phyloP scores from a whole-genome alignment of 345 rosid species.

The Eucalyptus regnans region DNA sequence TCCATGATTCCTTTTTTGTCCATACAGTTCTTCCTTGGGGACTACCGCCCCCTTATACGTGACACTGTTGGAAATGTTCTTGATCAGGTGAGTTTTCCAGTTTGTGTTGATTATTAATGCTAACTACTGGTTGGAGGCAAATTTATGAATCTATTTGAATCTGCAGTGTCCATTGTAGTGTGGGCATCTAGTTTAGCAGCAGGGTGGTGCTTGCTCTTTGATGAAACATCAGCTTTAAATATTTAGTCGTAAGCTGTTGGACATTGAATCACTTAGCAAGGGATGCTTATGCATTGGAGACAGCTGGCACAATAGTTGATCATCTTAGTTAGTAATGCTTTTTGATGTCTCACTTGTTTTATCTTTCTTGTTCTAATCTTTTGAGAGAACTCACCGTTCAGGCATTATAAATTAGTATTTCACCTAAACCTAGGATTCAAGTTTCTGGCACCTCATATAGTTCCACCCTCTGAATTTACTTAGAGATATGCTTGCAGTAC shows the following conservation, averaged over 20 bases:
- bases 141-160: not conserved
- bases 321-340: not conserved
- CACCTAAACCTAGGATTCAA: not conserved
- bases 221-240: not conserved
- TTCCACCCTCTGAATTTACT: not conserved
- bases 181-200: not conserved
- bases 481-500: not conserved
- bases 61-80: slow-evolving; percentile 78
- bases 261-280: not conserved
- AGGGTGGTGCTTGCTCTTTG: not conserved
- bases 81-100: slow-evolving; percentile 68
- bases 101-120: not conserved
- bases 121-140: not conserved
- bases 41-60: slow-evolving; percentile 89
- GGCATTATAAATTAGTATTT: not conserved
- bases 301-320: not conserved
- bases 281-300: not conserved
- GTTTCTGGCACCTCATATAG: not conserved
- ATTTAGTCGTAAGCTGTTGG: not conserved
- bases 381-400: not conserved
- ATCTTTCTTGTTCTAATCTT: not conserved
- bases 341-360: not conserved
- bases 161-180: not conserved
- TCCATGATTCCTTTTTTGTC: slow-evolving; percentile 1
- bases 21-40: slow-evolving; percentile 95